These are phyloP conservation scores for Nicotiana obtusifolia DNA, from an alignment of 257 asterid species.

Conservation along the genomic window DNA sequence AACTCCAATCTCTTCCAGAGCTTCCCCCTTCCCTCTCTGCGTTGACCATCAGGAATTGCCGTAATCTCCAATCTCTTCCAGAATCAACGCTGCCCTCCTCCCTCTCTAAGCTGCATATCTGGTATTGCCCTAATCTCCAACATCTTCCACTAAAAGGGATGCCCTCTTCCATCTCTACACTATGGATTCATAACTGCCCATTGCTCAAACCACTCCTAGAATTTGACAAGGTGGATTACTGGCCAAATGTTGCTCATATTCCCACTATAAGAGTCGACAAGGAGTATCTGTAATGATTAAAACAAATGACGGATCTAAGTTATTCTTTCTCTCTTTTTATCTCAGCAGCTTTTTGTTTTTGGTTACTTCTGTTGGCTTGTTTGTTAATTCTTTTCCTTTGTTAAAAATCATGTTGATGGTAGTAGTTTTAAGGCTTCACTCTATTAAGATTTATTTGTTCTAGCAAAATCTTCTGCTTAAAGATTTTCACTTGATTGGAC, in stretches of 20 bases:
- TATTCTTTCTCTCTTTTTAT: background rate
- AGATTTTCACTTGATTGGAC: too few species aligned
- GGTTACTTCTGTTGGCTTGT: too few species aligned
- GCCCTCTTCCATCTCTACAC: background rate
- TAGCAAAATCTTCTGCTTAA: too few species aligned
- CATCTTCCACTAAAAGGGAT: background rate
- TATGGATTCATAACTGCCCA: background rate
- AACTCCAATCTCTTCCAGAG: too few species aligned
- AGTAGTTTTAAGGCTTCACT: too few species aligned
- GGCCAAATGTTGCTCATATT: constrained; percentile 10
- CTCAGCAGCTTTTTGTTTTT: too few species aligned
- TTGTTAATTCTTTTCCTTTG: too few species aligned
- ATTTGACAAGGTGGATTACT: constrained; percentile 1
- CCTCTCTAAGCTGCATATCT: background rate
- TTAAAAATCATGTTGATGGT: too few species aligned
- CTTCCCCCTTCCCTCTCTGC: too few species aligned
- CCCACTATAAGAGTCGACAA: background rate
- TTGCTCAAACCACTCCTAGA: background rate
- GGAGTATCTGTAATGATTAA: background rate
- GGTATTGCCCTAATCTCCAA: background rate
- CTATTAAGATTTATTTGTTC: too few species aligned
- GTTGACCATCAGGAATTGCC: fast-evolving
- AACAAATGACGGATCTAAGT: background rate
- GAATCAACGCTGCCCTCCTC: background rate
- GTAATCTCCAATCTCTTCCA: background rate